Base-by-base conservation (phyloP, 1,284 basidiomycete species). In the Papiliotrema nemorosa region DNA sequence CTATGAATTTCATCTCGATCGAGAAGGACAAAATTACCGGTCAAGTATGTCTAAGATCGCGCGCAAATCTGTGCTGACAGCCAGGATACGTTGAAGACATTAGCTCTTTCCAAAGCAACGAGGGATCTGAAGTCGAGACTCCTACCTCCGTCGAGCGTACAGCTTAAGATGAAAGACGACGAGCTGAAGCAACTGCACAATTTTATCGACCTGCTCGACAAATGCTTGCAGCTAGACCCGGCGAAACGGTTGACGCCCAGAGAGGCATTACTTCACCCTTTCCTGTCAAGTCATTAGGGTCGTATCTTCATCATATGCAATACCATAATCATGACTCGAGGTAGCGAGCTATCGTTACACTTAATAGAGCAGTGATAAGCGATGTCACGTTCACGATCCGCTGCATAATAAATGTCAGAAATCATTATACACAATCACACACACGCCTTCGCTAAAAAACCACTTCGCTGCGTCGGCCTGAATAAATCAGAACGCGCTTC, bases 131-230 rank as follows among this genome's bases (percentile, higher is more conserved):
- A 88, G 21, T 79, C 86, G 4, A 80, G 92, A 27, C 75, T 99
- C 31, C 83, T 97, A 78, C 90, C 92, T 0, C 79, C 85, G 0
- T 78, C 83, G 1, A 82, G 84, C 3, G 82, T 84, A 25, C 73
- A 78, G 37, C 73, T 78, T 51, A 87, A 88, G 73, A 78, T 92
- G 73, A 86, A 84, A 61, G 89, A 91, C 57, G 90, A 93, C 47
- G 94, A 99, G 75, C 81, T 81, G 61, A 90, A 89, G 73, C 72
- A 89, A 60, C 66, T 96, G n/a, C 73, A 81, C 42, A 82, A 84
- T 13, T 96, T 99, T 67, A 81, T 96, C 39, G 94, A 98, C 69
- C 73, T 98, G 44, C 75, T 99, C 49, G 91, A 97, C 64, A 92
- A 88, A 70, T 96, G 91, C 70, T 79, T 97, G 33, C 80, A 84